These are phyloP conservation scores for Entophlyctis luteolus DNA, from an alignment of 192 early-diverging fungal genomes.

Conservation along the genomic window DNA sequence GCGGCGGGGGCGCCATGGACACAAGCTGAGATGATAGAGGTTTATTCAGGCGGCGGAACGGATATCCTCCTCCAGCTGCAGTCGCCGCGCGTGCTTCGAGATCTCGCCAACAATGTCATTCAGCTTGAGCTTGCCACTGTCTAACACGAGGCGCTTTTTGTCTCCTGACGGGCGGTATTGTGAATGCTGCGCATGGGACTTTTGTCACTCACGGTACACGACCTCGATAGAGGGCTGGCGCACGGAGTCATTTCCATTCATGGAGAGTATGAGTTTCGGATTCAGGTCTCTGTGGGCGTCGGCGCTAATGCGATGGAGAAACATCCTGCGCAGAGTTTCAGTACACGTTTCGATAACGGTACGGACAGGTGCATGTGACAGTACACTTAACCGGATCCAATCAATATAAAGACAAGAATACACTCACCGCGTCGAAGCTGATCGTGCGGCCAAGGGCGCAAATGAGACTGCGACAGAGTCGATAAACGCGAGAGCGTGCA, in stretches of 20 bases:
- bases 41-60: slow-evolving; percentile 6
- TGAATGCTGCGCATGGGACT: no score
- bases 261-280: slow-evolving; percentile 13
- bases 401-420: no score
- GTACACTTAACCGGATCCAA: not conserved
- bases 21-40: no score
- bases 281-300: slow-evolving; percentile 18
- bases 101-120: slow-evolving; percentile 20
- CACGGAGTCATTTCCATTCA: slow-evolving; percentile 17
- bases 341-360: not conserved
- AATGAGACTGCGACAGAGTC: slow-evolving; percentile 19
- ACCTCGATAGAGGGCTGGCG: slow-evolving; percentile 16
- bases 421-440: slow-evolving; percentile 21
- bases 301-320: slow-evolving; percentile 20
- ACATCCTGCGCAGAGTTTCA: slow-evolving; percentile 6
- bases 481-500: slow-evolving; percentile 24
- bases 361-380: not conserved
- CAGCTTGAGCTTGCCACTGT: slow-evolving; percentile 2
- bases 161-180: slow-evolving; percentile 4
- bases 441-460: slow-evolving; percentile 17
- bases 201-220: slow-evolving; percentile 17
- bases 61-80: slow-evolving; percentile 30
- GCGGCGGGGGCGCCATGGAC: no score
- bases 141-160: slow-evolving; percentile 11
- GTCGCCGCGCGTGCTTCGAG: slow-evolving; percentile 20